These are phyloP conservation scores for Leccinum rimulosum DNA, from an alignment of 768 basidiomycete species.

Conservation along the genomic window DNA sequence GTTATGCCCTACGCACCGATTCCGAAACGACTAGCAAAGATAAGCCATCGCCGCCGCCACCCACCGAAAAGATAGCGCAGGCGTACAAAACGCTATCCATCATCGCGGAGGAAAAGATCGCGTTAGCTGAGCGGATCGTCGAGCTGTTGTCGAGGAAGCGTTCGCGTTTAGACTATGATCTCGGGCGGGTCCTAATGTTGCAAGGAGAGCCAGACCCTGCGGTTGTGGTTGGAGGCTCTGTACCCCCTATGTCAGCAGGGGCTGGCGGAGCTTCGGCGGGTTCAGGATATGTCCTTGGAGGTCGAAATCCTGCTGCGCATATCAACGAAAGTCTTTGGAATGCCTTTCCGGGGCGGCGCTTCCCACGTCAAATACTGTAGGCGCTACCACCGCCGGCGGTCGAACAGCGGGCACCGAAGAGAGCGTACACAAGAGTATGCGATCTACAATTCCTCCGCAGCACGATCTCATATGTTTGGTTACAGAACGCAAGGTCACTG, in stretches of 20 bases:
- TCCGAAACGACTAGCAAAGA: constrained; percentile 27
- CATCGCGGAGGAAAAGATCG: constrained; percentile 43
- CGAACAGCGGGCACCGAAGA: constrained; percentile 25
- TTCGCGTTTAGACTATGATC: constrained; percentile 47
- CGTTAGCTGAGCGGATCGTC: constrained; percentile 42
- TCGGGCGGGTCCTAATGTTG: constrained; percentile 40
- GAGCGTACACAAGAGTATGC: constrained; percentile 30
- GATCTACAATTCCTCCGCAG: background rate
- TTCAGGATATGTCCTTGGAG: constrained; percentile 32
- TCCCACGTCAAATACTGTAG: constrained; percentile 15
- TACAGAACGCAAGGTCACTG: constrained; percentile 31
- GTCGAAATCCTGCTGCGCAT: constrained; percentile 39
- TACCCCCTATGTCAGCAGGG: constrained; percentile 20
- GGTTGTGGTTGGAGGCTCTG: constrained; percentile 29
- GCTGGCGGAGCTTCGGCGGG: constrained; percentile 11
- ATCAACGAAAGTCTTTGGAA: constrained; percentile 40
- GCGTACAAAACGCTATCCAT: constrained; percentile 28
- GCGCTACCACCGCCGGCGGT: constrained; percentile 4
- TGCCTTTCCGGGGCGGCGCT: constrained; percentile 30
- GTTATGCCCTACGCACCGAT: constrained; percentile 38
- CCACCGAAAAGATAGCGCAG: constrained; percentile 30
- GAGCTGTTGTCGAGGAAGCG: constrained; percentile 44
- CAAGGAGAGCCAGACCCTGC: constrained; percentile 43
- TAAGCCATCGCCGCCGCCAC: constrained; percentile 29
- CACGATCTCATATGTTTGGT: constrained; percentile 3